Evolutionary conservation across 1,284 basidiomycete genomes (phyloP).

Genomic region (Leccinum insigne): DNA sequence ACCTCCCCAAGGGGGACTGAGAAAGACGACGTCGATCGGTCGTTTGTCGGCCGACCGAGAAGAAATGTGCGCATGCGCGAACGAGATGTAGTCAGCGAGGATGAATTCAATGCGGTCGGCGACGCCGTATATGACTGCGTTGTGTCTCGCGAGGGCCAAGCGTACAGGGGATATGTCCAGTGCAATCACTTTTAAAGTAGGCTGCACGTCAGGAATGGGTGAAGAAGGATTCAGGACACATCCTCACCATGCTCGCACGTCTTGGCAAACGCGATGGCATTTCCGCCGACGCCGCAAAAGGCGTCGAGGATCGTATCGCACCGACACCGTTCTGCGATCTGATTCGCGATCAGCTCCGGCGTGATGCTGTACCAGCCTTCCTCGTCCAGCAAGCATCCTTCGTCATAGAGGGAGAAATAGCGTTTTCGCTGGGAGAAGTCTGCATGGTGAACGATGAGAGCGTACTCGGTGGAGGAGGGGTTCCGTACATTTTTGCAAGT

Average conservation of each 20-base stretch:
- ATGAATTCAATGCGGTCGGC: constrained; percentile 94
- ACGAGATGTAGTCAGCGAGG: constrained; percentile 83
- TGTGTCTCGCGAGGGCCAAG: constrained; percentile 87
- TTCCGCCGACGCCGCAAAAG: constrained; percentile 98
- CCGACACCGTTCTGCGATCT: constrained; percentile 91
- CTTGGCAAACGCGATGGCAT: constrained; percentile 95
- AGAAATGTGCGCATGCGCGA: constrained; percentile 61
- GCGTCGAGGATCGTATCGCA: constrained; percentile 88
- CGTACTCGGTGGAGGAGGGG: neutral
- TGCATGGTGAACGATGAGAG: constrained; percentile 33
- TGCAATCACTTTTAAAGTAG: constrained; percentile 70
- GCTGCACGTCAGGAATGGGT: constrained; percentile 4
- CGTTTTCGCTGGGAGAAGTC: constrained; percentile 86
- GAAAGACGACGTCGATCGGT: constrained; percentile 84
- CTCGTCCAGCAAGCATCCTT: constrained; percentile 78
- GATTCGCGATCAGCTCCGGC: constrained; percentile 87
- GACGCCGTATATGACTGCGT: constrained; percentile 92
- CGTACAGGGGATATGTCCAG: constrained; percentile 86
- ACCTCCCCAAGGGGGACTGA: constrained; percentile 94
- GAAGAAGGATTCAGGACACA: constrained; percentile 3
- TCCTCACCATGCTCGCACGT: constrained; percentile 86
- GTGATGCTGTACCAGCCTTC: constrained; percentile 99
- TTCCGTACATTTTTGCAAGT: constrained; percentile 80
- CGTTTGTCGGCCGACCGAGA: constrained; percentile 30
- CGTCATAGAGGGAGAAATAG: constrained; percentile 79